Evolutionary conservation across 306 rosid genomes (phyloP).

Genomic region (Albizia julibrissin): DNA sequence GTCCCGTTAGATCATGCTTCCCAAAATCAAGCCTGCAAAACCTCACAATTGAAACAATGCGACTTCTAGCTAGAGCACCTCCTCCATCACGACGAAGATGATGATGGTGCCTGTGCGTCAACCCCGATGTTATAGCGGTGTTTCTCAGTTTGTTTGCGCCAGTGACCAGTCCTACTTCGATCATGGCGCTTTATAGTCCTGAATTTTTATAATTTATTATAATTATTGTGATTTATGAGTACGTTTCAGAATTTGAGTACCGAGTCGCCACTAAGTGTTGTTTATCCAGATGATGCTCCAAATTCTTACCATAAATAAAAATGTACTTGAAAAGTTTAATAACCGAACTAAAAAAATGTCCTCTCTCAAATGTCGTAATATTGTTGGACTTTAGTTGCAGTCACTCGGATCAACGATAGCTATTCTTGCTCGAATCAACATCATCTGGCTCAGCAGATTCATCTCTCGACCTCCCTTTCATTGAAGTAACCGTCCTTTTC

Average conservation of each 20-base stretch:
- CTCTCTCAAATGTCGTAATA: too few relatives aligned
- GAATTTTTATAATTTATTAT: neutral
- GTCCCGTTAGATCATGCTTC: neutral
- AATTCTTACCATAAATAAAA: neutral
- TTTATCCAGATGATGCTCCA: neutral
- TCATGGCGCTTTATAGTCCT: neutral
- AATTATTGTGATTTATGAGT: neutral
- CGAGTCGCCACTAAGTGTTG: neutral
- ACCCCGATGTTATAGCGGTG: neutral
- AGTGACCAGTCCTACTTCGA: conserved; percentile 11
- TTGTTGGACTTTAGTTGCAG: too few relatives aligned
- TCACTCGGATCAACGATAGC: neutral
- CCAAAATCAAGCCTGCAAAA: neutral
- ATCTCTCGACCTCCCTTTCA: too few relatives aligned
- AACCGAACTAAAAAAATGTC: too few relatives aligned
- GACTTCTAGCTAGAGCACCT: neutral
- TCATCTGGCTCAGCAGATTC: neutral
- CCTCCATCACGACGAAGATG: neutral
- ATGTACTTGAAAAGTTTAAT: neutral
- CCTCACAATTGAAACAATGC: neutral
- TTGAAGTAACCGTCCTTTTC: too few relatives aligned
- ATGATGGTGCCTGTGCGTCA: neutral
- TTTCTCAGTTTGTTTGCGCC: neutral
- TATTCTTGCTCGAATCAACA: neutral
- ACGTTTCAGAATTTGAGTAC: neutral